Evolutionary conservation across 2,329 filamentous ascomycete species (phyloP).

Genomic region (Grosmannia penicillata): DNA sequence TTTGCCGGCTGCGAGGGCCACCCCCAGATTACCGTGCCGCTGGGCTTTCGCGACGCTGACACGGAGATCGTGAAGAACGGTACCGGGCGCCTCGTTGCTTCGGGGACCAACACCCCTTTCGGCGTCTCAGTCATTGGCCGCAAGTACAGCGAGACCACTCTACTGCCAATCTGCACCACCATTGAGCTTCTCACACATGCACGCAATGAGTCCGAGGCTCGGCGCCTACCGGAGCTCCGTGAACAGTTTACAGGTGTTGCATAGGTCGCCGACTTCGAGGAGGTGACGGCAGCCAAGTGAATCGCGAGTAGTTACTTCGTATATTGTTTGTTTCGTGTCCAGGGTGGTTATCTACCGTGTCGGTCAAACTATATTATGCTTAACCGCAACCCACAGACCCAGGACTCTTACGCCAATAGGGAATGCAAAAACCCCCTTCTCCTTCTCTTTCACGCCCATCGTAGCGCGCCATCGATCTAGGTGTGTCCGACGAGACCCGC

Average conservation of each 20-base stretch:
- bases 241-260: not conserved
- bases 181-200: constrained; percentile 44
- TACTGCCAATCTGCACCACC: constrained; percentile 53
- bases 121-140: constrained; percentile 48
- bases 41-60: constrained; percentile 40
- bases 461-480: too few species aligned
- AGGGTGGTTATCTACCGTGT: too few species aligned
- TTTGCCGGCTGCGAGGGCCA: constrained; percentile 42
- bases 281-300: too few species aligned
- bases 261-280: too few species aligned
- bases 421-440: too few species aligned
- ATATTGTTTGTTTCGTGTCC: too few species aligned
- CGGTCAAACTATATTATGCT: too few species aligned
- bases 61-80: constrained; percentile 28
- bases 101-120: constrained; percentile 33
- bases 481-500: constrained; percentile 22
- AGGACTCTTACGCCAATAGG: too few species aligned
- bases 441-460: too few species aligned
- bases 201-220: constrained; percentile 15
- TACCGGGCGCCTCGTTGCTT: constrained; percentile 30
- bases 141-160: constrained; percentile 42
- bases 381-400: too few species aligned
- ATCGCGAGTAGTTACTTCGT: too few species aligned
- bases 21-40: constrained; percentile 47
- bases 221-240: not conserved